phyloP scores from a whole-genome alignment of 306 rosid species.

The Pyrus communis region DNA sequence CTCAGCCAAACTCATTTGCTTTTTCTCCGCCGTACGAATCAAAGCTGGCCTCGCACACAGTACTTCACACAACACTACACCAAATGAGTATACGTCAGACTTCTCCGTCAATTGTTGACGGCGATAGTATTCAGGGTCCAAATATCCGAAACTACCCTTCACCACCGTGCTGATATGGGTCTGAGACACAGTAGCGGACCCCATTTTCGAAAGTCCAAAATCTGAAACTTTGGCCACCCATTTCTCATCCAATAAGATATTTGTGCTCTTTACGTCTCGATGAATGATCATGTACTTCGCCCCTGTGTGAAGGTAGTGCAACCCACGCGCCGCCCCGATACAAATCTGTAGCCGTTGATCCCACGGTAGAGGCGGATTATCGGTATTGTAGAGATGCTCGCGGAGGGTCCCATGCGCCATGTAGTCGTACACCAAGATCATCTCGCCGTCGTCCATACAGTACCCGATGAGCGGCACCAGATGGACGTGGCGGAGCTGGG shows the following conservation, averaged over 20 bases:
- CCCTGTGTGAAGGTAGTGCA: constrained; percentile 15
- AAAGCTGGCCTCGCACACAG: constrained; percentile 18
- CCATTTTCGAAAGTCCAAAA: constrained; percentile 20
- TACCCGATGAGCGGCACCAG: constrained; percentile 12
- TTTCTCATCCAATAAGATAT: constrained; percentile 13
- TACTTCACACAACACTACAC: constrained; percentile 16
- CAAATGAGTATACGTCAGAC: constrained; percentile 25
- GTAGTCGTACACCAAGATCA: constrained; percentile 22
- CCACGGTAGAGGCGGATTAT: constrained; percentile 7
- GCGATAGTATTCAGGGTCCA: constrained; percentile 19
- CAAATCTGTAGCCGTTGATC: not conserved
- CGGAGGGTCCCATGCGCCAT: constrained; percentile 12
- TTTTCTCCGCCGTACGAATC: not conserved
- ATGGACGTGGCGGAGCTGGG: constrained; percentile 18
- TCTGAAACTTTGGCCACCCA: constrained; percentile 25
- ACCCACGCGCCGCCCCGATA: constrained; percentile 13
- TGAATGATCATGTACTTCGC: constrained; percentile 4
- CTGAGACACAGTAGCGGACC: not conserved
- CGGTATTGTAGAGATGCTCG: not conserved
- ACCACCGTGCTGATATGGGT: constrained; percentile 25
- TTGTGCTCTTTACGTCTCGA: constrained; percentile 17
- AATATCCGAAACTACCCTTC: constrained; percentile 23
- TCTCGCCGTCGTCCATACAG: constrained; percentile 5
- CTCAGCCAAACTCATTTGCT: constrained; percentile 6
- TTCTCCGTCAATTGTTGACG: constrained; percentile 14